Evolutionary conservation across 352 stramenopile species (phyloP).

Genomic region (Pythium grandisporangium): DNA sequence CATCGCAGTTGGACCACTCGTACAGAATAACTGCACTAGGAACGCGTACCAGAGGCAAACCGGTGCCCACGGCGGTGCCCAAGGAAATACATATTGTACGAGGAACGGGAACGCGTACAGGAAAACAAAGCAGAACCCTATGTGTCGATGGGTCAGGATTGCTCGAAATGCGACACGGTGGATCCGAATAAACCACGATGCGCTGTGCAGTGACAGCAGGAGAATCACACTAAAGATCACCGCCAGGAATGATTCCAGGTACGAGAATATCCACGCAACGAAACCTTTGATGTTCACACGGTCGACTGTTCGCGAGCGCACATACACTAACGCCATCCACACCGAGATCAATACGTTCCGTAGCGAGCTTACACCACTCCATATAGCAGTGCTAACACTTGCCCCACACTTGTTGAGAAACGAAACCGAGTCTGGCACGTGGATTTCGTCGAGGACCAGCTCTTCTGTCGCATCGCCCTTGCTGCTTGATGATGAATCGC

Average conservation of each 20-base stretch:
- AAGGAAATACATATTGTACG: conserved; percentile 83
- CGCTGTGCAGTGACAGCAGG: conserved; percentile 53
- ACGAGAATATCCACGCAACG: conserved; percentile 24
- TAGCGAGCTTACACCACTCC: too few relatives aligned
- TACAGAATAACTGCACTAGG: conserved; percentile 83
- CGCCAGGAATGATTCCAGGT: conserved; percentile 57
- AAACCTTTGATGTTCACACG: conserved; percentile 40
- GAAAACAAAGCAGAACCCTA: conserved; percentile 84
- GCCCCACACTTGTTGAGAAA: too few relatives aligned
- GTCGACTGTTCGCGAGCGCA: too few relatives aligned
- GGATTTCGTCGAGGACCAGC: conserved; percentile 7
- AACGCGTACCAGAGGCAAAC: conserved; percentile 89
- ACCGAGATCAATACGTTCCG: too few relatives aligned
- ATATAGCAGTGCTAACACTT: too few relatives aligned
- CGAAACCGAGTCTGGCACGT: too few relatives aligned
- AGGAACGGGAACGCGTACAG: conserved; percentile 83
- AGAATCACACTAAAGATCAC: conserved; percentile 62
- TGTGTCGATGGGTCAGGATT: conserved; percentile 76
- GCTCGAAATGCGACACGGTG: conserved; percentile 76
- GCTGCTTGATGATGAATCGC: conserved; percentile 20
- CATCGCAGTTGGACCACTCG: conserved; percentile 74
- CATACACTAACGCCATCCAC: too few relatives aligned
- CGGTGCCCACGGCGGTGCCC: conserved; percentile 79
- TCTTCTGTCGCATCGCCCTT: conserved; percentile 28
- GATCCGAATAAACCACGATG: conserved; percentile 71